Evolutionary conservation across 495 filamentous ascomycete genomes (phyloP), one percentile per base, ranked within the genome.

Genomic region (Rostrohypoxylon terebratum): DNA sequence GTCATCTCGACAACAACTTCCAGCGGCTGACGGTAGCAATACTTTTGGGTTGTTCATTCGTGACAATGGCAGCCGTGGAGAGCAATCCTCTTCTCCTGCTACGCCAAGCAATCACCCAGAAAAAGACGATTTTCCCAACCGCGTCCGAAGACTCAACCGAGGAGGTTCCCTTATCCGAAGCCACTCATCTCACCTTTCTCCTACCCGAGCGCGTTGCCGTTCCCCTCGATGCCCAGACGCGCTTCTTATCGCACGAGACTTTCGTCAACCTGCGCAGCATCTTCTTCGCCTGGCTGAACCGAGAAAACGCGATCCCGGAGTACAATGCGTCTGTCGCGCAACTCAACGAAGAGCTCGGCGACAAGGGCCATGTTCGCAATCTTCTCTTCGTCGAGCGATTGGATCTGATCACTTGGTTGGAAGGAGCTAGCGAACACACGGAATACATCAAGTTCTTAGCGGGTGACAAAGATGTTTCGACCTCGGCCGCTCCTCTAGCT

Each of bases 231-330:
- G 86, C 90, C 9, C 86, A 89, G 10, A 98, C 96, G 45, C 93
- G 96, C 68, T 98, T 98, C 84, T 83, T 90, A 54, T 87, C 87
- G 38, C 82, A 86, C 42, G 86, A 88, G 53, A 88, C 89, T 47
- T 85, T 92, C 1, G 90, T 98, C 69, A 92, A 97, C 78, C 87
- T 99, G 42, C 93, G 96, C 79, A 93, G 90, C 80, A 94, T 98
- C 82, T 97, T 93, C 81, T 96, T 98, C 69, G 92, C 93, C 58
- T 99, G 93, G 92, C 86, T 91, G 77, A 95, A 97, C 78, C 93
- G 93, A 78, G 94, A 98, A 83, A 87, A 89, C 65, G 87, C 90
- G 40, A 93, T 97, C 76, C 90, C 91, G 8, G 93, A 94, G 65
- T 98, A 98, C 84, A 94, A 98, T 79, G 87, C 90, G 50, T 89